Percentiles rank a stretch among this genome's conserved stretches.
Conservation (phyloP, 169 alveolate genomes). For the Fabrea salina region DNA sequence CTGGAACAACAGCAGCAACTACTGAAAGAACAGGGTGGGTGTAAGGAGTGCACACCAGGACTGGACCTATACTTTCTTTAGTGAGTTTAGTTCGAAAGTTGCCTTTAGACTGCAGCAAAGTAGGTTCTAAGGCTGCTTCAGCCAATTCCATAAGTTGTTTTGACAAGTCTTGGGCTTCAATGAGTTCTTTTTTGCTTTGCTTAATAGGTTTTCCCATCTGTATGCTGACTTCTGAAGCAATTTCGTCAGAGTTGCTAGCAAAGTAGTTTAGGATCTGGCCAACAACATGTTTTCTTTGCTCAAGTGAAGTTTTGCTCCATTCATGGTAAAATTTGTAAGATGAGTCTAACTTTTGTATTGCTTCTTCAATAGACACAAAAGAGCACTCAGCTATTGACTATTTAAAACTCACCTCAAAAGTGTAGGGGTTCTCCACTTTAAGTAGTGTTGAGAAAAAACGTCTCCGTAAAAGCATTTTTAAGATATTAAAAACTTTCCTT, state of each 20-base stretch:
- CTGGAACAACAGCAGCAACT: not conserved
- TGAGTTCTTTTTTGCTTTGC: conserved; percentile 27
- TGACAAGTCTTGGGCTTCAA: not conserved
- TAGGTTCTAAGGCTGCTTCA: not conserved
- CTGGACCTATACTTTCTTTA: conserved; percentile 12
- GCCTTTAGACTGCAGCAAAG: not conserved
- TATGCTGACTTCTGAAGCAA: not conserved
- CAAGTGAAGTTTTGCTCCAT: not conserved
- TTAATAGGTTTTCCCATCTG: conserved; percentile 29
- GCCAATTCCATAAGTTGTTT: not conserved
- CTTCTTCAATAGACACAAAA: not conserved
- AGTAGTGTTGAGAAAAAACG: not conserved
- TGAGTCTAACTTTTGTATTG: not conserved
- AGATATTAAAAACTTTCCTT: no score
- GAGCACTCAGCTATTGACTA: not conserved
- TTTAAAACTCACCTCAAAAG: not conserved
- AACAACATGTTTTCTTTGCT: not conserved
- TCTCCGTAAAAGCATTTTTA: no score
- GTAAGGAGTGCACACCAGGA: not conserved
- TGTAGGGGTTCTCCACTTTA: conserved; percentile 22
- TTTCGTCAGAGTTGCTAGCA: not conserved
- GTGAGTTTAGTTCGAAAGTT: not conserved
- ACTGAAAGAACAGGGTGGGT: conserved; percentile 11
- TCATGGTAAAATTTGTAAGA: not conserved
- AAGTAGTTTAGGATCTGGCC: not conserved